Base-by-base conservation (phyloP, 2,329 filamentous ascomycete genomes). In the Fusarium sp. region DNA sequence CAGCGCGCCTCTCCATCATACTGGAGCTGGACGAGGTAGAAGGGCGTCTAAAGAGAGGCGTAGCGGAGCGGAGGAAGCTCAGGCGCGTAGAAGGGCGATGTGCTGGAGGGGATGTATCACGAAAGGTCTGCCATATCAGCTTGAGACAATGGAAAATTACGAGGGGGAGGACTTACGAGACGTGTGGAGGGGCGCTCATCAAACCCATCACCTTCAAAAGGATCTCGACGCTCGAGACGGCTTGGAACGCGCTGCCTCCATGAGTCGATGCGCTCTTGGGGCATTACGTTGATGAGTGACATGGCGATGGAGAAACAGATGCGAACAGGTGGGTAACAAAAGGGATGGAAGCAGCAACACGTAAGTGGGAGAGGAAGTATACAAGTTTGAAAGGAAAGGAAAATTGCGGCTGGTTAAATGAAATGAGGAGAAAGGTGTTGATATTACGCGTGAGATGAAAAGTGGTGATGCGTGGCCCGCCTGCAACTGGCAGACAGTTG, bases 181-280 rank as follows among this genome's bases (percentile, higher is more conserved):
- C 73, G 71, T 6, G 74, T 76, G 0, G 65, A 51, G 15, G 74
- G 73, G 4, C 74, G 70, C 13, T 66, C 63, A 2, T 64, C 68
- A 22, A 77, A 77, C 0, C 70, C 72, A 43, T 78, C 75, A 8
- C 71, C 71, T 10, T 63, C 67, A 40, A 78, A 78, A 0, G 76
- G 76, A 50, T 77, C 73, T 5, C 73, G 68, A 22, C 76, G 68
- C 13, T 78, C 75, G 7, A 75, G 56, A 13, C 72, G 72, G 35
- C 72, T 75, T 11, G 76, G 76, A 22, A 78, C 72, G 11, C 71
- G 73, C 26, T 68, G 65, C 5, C 76, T 70, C 76, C 76, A 78
- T 1, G 69, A 67, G 35, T 76, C 68, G 48, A 77, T 72, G 34
- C 55, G 63, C 31, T 70, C 55, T 8, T 59, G 36, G 1, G 39